Percentiles rank a stretch among this genome's conserved stretches.
Evolutionary conservation across 805 yeast genomes (phyloP).

Genomic region (Teunomyces tritomae): DNA sequence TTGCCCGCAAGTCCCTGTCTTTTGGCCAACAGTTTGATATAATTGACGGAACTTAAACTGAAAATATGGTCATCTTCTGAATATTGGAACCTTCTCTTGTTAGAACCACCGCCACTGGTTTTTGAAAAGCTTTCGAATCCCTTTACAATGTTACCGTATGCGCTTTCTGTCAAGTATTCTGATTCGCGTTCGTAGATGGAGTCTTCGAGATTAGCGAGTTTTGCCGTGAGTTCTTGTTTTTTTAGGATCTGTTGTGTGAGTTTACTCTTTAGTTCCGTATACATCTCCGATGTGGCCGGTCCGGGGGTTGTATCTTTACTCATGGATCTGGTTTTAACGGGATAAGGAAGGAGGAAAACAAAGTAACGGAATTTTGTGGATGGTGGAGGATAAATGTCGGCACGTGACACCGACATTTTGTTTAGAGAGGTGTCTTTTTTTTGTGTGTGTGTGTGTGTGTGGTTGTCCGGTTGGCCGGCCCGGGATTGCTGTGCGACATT

Average conservation of each 20-base stretch:
- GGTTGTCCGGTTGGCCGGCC: slow-evolving; percentile 4
- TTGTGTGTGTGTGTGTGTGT: too few relatives aligned
- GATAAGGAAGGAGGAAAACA: too few relatives aligned
- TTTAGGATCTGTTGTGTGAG: slow-evolving; percentile 60
- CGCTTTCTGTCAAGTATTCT: slow-evolving; percentile 69
- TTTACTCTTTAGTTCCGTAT: slow-evolving; percentile 63
- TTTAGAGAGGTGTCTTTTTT: too few relatives aligned
- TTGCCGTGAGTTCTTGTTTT: slow-evolving; percentile 64
- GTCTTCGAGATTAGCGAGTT: slow-evolving; percentile 66
- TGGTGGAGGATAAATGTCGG: slow-evolving; percentile 1
- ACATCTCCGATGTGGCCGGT: slow-evolving; percentile 42
- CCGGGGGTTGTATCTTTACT: slow-evolving; percentile 3
- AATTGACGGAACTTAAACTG: slow-evolving; percentile 70
- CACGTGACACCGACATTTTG: neutral
- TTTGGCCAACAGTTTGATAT: slow-evolving; percentile 55
- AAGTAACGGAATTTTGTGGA: neutral
- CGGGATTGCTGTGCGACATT: slow-evolving; percentile 1
- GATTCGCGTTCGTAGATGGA: slow-evolving; percentile 76
- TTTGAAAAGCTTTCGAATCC: slow-evolving; percentile 85
- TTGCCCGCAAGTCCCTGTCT: slow-evolving; percentile 38
- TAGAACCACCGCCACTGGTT: slow-evolving; percentile 29
- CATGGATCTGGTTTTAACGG: neutral
- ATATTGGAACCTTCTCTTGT: slow-evolving; percentile 49
- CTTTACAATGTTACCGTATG: slow-evolving; percentile 78
- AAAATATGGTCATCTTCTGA: slow-evolving; percentile 79